Conservation (phyloP, 768 basidiomycete genomes). For the Gymnopilus junonius region DNA sequence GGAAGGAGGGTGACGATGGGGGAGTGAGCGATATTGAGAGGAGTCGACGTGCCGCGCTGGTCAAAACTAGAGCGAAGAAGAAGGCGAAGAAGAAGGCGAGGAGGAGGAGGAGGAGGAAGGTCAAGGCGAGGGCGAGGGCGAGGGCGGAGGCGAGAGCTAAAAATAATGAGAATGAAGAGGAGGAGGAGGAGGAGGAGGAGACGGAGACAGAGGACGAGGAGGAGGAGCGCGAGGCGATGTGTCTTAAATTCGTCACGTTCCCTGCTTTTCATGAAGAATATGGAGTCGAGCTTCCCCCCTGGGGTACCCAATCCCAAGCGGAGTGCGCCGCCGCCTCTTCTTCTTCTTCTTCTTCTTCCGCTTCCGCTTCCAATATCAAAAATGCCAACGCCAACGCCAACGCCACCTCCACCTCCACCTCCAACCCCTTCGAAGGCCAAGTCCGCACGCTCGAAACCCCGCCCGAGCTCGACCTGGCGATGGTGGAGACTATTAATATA, state of each 20-base stretch:
- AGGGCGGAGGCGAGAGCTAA: not conserved
- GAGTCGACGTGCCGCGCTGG: not conserved
- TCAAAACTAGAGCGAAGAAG: no score
- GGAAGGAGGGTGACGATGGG: conserved; percentile 11
- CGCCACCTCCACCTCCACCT: not conserved
- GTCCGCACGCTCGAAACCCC: conserved; percentile 69
- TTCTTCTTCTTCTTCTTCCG: not conserved
- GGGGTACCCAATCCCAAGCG: not conserved
- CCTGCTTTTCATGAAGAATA: conserved; percentile 52
- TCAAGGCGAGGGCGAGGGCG: not conserved
- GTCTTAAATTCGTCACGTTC: conserved; percentile 73
- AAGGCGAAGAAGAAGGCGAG: not conserved
- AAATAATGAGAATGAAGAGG: conserved; percentile 4
- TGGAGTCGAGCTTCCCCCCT: conserved; percentile 20
- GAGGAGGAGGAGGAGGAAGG: not conserved
- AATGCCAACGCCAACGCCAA: not conserved
- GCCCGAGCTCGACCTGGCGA: conserved; percentile 63
- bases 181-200: conserved; percentile 22
- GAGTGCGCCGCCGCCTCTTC: conserved; percentile 20
- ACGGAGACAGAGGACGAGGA: conserved; percentile 9
- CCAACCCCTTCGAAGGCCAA: conserved; percentile 37
- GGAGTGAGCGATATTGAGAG: not conserved
- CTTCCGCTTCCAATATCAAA: not conserved
- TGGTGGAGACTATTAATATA: conserved; percentile 77
- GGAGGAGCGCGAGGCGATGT: conserved; percentile 26